A percentile compares a stretch with the other conserved stretches of the same genome.
phyloP scores from a whole-genome alignment of 371 early-diverging fungal genomes.

The Hamiltosporidium tvaerminnensis region DNA sequence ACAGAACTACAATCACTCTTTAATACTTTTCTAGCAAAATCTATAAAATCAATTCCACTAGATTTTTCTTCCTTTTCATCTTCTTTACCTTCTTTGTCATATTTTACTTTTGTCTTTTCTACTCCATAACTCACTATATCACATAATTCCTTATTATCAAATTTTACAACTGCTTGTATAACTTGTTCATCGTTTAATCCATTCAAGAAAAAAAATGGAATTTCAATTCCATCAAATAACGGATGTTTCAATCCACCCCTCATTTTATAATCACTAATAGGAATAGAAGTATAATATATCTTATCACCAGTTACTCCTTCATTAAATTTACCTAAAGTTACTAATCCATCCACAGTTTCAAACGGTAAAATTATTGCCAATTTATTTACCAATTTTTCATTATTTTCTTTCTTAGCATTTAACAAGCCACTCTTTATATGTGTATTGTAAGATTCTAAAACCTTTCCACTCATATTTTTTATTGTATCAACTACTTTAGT shows the following conservation, averaged over 20 bases:
- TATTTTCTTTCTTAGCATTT: not conserved
- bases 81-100: not conserved
- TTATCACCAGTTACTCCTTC: slow-evolving; percentile 3
- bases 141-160: not conserved
- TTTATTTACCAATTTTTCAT: not conserved
- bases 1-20: not conserved
- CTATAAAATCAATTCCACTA: not conserved
- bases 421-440: slow-evolving; percentile 4
- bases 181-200: slow-evolving; percentile 10
- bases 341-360: not conserved
- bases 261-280: not conserved
- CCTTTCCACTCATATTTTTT: not conserved
- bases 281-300: slow-evolving; percentile 1
- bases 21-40: not conserved
- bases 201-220: not conserved
- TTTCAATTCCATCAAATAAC: slow-evolving; percentile 7
- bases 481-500: not conserved
- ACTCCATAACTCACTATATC: not conserved
- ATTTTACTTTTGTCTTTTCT: too few species aligned
- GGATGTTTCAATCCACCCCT: not conserved
- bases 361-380: slow-evolving; percentile 4
- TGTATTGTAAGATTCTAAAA: not conserved
- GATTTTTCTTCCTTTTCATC: slow-evolving; percentile 1
- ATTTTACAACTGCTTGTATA: not conserved
- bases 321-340: too few species aligned